Evolutionary conservation across 2,329 filamentous ascomycete species (phyloP), one percentile per base, ranked within the genome.

Genomic region (Ophiostoma sp.): DNA sequence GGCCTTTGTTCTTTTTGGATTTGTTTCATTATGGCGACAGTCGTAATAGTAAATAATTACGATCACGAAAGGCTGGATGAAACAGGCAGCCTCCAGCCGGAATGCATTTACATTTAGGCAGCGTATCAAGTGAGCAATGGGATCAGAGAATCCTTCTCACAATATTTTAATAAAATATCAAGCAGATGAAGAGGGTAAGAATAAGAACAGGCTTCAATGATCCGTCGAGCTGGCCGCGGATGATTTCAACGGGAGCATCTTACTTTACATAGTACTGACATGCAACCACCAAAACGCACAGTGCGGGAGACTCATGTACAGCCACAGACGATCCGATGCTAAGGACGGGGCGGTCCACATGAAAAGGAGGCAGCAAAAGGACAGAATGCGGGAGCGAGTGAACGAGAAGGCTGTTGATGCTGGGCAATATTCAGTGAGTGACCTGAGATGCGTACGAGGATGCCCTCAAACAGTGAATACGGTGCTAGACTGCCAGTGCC

Each of bases 281-380:
- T n/a, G n/a, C n/a, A n/a, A n/a, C 23, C 3, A 27, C 52, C 23
- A 57, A 48, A 17, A 7, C 3, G 62, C 62, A 65, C 62, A 65
- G 62, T 65, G 62, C 62, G 62, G 20, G 6, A 20, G 23, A 35
- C 17, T 35, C 31, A 23, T 23, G 35, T 39, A 36, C 62, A 65
- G 62, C 62, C 62, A 65, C 62, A 65, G 57, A 33, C 60, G 60
- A 64, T 36, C 27, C 60, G 33, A 39, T 65, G 33, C 35, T 65
- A 23, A 39, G 35, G 20, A 39, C 20, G 31, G 62, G 62, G 62
- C 62, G 62, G 35, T 65, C 62, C 62, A 65, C 62, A 65, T 35
- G 62, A 35, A 65, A 65, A 65, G 60, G 60, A 65, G 60, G 5
- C 4, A n/a, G 27, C 57, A 33, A 62, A 62, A 62, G 57, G 27